Base-by-base conservation (phyloP, 2,329 filamentous ascomycete genomes). In the Colletotrichum liaoningense region DNA sequence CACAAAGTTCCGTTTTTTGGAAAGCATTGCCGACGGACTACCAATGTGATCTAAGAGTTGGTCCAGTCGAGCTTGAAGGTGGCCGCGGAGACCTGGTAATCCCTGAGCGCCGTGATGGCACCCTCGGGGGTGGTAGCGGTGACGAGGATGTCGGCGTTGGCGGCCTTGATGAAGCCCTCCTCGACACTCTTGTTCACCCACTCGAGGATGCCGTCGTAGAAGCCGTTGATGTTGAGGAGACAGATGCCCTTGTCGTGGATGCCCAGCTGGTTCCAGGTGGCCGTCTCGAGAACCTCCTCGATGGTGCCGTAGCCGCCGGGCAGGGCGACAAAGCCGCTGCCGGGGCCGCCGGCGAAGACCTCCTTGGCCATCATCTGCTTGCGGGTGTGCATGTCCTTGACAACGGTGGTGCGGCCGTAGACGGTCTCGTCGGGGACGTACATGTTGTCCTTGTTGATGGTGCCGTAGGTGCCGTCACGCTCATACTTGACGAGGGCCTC, bases 221-320 rank as follows among this genome's bases (percentile, higher is more conserved):
- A 98, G 0, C 95, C 95, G 67, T 95, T 92, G 30, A 98, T 88
- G 82, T 98, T 98, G 77, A 94, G 90, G 62, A 98, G 86, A 67
- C 96, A 92, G 58, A 98, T 92, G 4, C 93, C 94, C 63, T 89
- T 87, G 77, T 88, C 88, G 84, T 98, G 97, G 76, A 99, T 98
- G 1, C 97, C 96, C 63, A 99, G 85, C 85, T 98, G 97, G 83
- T 98, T 98, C 95, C 97, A 99, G 12, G 94, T 97, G 30, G 92
- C 92, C 2, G 94, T 91, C 85, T 97, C 94, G 83, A 98, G 95
- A 80, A 99, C 88, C 88, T 99, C 97, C 86, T 99, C 97, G 81
- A 98, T 89, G 2, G 97, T 99, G 24, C 97, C 97, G 83, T 96
- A 99, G 0, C 97, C 97, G 56, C 96, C 96, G 68, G 90, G 91